phyloP scores from a whole-genome alignment of 2,329 filamentous ascomycete genomes.

The Clarireedia sp. region DNA sequence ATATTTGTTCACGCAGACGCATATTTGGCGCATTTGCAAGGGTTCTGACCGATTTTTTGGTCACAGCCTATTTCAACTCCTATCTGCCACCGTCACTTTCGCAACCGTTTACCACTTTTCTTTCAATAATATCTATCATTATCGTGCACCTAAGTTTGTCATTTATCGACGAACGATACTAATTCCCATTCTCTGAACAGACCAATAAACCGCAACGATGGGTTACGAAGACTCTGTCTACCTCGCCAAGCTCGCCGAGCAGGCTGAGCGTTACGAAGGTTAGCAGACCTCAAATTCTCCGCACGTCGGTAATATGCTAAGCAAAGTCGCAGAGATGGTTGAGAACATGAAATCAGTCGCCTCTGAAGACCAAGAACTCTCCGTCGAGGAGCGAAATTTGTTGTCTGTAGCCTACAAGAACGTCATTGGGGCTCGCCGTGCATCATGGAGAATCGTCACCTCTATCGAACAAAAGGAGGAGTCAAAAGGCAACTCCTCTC shows the following conservation, averaged over 20 bases:
- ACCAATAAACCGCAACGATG: conserved; percentile 59
- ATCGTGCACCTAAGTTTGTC: no score
- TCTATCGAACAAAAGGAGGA: conserved; percentile 99
- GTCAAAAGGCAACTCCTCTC: conserved; percentile 94
- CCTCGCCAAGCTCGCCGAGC: conserved; percentile 98
- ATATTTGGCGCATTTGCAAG: conserved; percentile 6
- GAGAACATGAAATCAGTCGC: conserved; percentile 99
- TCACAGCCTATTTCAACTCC: background rate
- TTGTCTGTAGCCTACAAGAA: conserved; percentile 99
- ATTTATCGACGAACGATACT: background rate
- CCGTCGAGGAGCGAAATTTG: conserved; percentile 96
- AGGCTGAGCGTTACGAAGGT: conserved; percentile 99
- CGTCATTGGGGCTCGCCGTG: conserved; percentile 94
- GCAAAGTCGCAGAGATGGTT: conserved; percentile 75
- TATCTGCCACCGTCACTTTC: background rate
- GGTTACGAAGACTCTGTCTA: conserved; percentile 99
- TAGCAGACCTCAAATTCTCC: conserved; percentile 33
- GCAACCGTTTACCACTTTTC: background rate
- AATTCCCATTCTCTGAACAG: conserved; percentile 9
- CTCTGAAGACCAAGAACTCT: conserved; percentile 77
- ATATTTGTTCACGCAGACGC: background rate
- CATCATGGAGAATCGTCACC: conserved; percentile 98
- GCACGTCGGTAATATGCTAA: conserved; percentile 15
- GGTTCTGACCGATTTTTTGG: background rate
- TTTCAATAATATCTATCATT: background rate